Conservation (phyloP, 768 basidiomycete genomes). For the Agaricus subrufescens region DNA sequence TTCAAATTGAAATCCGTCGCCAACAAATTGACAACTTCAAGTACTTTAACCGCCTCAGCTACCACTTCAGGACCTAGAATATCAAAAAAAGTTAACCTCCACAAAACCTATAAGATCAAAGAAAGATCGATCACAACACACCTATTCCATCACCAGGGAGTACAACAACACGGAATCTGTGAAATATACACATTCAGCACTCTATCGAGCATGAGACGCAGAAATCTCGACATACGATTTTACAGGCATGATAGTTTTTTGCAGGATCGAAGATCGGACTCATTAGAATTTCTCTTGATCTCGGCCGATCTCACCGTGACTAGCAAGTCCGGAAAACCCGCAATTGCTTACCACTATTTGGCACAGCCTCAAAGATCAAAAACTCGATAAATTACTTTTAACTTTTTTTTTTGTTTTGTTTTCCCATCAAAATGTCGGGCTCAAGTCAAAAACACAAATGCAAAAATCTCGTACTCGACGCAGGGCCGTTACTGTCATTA, state of each 20-base stretch:
- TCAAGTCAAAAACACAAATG: constrained; percentile 39
- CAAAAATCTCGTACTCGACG: constrained; percentile 85
- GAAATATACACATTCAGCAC: background rate
- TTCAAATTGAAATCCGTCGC: constrained; percentile 65
- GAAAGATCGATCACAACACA: constrained; percentile 24
- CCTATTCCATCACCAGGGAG: constrained; percentile 98
- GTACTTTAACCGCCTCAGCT: constrained; percentile 76
- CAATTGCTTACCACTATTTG: too few species aligned
- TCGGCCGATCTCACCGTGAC: constrained; percentile 1
- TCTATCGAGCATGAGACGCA: background rate
- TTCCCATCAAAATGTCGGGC: constrained; percentile 13
- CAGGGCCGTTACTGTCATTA: constrained; percentile 86
- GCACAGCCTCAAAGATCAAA: too few species aligned
- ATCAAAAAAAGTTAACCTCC: constrained; percentile 5
- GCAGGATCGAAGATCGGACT: background rate
- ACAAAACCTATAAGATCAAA: background rate
- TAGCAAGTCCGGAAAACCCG: too few species aligned
- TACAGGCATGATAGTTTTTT: constrained; percentile 29
- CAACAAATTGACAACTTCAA: constrained; percentile 63
- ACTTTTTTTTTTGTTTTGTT: background rate
- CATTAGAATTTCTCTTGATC: background rate
- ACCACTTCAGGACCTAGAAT: constrained; percentile 82
- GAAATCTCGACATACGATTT: constrained; percentile 34
- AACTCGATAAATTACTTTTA: too few species aligned
- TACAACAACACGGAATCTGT: constrained; percentile 82